Base-by-base conservation (phyloP, 1,139 yeast species). In the Debaryomycetaceae sp. region DNA sequence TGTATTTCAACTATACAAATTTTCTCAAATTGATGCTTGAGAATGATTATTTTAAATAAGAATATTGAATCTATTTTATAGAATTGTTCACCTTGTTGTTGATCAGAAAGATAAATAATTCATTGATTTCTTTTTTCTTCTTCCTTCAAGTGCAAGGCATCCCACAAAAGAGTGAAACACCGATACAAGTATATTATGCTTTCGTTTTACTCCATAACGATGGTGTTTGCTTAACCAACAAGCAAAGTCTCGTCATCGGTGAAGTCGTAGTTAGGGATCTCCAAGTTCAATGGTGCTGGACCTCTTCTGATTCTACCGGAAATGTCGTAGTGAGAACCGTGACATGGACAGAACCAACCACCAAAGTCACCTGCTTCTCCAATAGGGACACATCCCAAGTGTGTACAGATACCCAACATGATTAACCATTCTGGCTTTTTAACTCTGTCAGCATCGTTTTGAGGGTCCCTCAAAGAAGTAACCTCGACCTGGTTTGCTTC, bases 311-410 rank as follows among this genome's bases (percentile, higher is more conserved):
- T 92, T 84, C 99, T 92, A 69, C 99, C 99, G 50, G 98, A 85
- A 75, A 94, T 94, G 75, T 94, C 98, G 75, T 94, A 94, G 73
- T 94, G 98, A 66, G 98, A 92, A 81, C 98, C 99, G 78, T 94
- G 99, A 78, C 98, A 94, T 53, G 99, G 99, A 74, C 99, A 94
- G 92, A 94, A 94, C 98, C 98, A 94, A 65, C 98, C 98, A 67
- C 97, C 98, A 59, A 81, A 94, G 71, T 94, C 99, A 74, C 99
- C 99, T 51, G 98, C 87, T 75, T 94, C 98, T 67, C 99, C 98
- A 63, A 94, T 94, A 55, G 99, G 99, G 51, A 94, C 99, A 85
- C 99, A 94, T 70, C 99, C 99, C 78, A 94, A 83, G 70, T 94
- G 99, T 56, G 99, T 94, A 79, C 98, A 92, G 68, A 94, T 91